Conservation (phyloP, 2,329 filamentous ascomycete genomes). For the Claviceps spartinae region DNA sequence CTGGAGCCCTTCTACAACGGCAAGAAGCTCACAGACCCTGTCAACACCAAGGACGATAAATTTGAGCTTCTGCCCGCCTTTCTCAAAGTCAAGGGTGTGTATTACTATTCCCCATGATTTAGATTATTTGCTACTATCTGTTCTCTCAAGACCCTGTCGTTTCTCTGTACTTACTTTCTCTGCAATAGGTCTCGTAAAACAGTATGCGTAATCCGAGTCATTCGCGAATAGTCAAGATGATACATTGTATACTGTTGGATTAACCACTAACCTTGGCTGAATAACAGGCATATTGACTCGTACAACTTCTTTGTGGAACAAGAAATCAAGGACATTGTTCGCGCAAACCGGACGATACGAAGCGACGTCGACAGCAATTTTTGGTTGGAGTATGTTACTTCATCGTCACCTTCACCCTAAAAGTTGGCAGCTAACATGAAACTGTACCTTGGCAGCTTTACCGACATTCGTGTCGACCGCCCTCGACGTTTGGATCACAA, state of each 20-base stretch:
- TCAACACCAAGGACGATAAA: conserved; percentile 66
- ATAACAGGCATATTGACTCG: conserved; percentile 68
- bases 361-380: conserved; percentile 91
- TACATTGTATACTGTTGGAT: background rate
- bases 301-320: conserved; percentile 98
- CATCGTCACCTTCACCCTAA: conserved; percentile 8
- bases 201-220: conserved; percentile 31
- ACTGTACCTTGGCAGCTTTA: conserved; percentile 38
- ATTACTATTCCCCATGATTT: conserved; percentile 10
- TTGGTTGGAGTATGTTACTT: conserved; percentile 54
- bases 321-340: conserved; percentile 92
- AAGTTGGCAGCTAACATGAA: background rate
- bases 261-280: conserved; percentile 8
- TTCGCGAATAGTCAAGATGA: background rate
- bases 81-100: conserved; percentile 74
- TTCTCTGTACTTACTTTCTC: background rate
- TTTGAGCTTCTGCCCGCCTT: conserved; percentile 97
- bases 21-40: conserved; percentile 52
- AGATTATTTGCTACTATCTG: background rate
- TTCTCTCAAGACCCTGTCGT: background rate
- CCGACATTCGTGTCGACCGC: conserved; percentile 73
- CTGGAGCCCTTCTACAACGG: conserved; percentile 55
- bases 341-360: conserved; percentile 74
- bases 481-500: conserved; percentile 70
- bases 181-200: conserved; percentile 61